phyloP scores from a whole-genome alignment of 73 alveolate species.

The Durusdinium trenchii region DNA sequence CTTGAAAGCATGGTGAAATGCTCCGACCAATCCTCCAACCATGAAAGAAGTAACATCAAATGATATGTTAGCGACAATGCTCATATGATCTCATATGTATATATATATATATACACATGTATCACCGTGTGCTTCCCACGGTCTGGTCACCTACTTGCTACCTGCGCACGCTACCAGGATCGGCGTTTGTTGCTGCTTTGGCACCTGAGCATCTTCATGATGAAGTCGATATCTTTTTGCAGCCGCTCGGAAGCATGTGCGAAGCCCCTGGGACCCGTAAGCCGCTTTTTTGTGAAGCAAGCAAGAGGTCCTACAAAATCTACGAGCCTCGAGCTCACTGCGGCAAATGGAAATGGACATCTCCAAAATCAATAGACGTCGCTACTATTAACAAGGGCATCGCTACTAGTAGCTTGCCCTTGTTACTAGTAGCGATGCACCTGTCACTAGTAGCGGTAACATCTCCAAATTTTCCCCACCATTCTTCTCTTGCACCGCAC shows the following conservation, averaged over 20 bases:
- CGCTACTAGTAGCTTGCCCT: no score
- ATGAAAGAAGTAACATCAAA: neutral
- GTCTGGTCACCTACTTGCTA: neutral
- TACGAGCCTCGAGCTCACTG: no score
- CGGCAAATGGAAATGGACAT: no score
- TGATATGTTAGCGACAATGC: neutral
- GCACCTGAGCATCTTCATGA: constrained; percentile 74
- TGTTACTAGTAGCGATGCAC: no score
- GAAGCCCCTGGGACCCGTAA: constrained; percentile 62
- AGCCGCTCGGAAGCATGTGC: constrained; percentile 87
- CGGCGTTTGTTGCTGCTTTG: neutral
- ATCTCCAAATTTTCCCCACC: no score
- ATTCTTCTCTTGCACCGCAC: neutral
- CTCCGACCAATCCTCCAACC: neutral
- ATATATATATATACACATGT: no score
- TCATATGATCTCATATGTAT: neutral
- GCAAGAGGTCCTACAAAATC: no score
- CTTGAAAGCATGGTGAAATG: neutral
- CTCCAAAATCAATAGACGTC: no score
- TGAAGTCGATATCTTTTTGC: constrained; percentile 43
- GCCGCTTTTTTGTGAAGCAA: no score
- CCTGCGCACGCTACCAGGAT: neutral
- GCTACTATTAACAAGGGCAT: no score
- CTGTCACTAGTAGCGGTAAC: no score
- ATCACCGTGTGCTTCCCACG: neutral